Conservation (phyloP, 352 stramenopile species). For the Poterioochromonas sp. region DNA sequence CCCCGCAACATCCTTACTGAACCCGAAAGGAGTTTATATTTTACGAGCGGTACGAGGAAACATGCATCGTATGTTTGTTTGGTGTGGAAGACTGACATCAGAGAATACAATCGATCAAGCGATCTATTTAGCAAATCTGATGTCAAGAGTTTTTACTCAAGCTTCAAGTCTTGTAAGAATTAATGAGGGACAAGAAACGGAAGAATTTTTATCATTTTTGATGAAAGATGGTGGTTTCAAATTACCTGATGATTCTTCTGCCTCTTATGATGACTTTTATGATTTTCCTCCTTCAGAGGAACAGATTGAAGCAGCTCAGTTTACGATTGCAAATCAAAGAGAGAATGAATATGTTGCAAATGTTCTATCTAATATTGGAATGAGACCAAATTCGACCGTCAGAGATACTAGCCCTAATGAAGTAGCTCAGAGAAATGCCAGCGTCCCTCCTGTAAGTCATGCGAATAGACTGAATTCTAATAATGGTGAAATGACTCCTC, state of each 20-base stretch:
- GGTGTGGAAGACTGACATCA: background rate
- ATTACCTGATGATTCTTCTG: background rate
- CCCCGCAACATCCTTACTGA: background rate
- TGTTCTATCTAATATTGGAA: background rate
- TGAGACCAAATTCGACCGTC: too few relatives aligned
- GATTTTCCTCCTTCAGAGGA: background rate
- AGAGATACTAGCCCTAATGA: too few relatives aligned
- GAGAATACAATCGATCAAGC: background rate
- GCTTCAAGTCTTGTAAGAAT: background rate
- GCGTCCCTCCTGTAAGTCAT: too few relatives aligned
- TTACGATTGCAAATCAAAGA: too few relatives aligned
- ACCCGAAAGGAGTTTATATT: conserved; percentile 16
- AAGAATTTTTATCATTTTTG: background rate
- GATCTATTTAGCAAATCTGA: background rate
- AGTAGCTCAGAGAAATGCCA: too few relatives aligned
- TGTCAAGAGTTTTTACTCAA: background rate
- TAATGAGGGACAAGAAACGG: background rate
- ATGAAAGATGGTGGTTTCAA: background rate
- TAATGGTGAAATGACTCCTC: too few relatives aligned
- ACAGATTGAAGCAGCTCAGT: background rate
- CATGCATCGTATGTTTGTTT: conserved; percentile 2
- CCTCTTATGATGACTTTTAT: background rate
- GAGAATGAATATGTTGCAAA: background rate
- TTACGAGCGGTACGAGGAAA: background rate
- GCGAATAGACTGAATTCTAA: too few relatives aligned